These are phyloP conservation scores for Fomitopsis betulina DNA, from an alignment of 1,284 basidiomycete genomes.

Conservation along the genomic window DNA sequence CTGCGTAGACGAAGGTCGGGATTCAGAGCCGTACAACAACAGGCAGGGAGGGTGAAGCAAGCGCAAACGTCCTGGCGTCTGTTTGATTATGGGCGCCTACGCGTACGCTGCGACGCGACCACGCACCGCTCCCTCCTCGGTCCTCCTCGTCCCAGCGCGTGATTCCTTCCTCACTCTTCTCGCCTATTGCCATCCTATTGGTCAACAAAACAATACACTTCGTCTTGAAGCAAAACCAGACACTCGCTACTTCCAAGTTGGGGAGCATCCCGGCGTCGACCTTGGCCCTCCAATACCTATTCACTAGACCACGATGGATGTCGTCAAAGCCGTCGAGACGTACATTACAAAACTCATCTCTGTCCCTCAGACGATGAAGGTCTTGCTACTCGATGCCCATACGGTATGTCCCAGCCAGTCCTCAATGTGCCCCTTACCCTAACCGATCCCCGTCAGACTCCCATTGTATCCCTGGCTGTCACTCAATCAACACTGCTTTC, in stretches of 20 bases:
- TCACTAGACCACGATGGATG: conserved; percentile 66
- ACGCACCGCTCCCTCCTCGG: background rate
- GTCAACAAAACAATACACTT: background rate
- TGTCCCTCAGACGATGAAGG: conserved; percentile 90
- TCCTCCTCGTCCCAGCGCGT: background rate
- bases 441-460: conserved; percentile 58
- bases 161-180: background rate
- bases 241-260: no score
- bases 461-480: conserved; percentile 91
- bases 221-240: no score
- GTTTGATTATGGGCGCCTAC: background rate
- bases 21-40: no score
- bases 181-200: no score
- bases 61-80: no score
- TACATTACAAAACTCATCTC: conserved; percentile 92
- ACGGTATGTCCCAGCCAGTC: conserved; percentile 57
- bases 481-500: conserved; percentile 94
- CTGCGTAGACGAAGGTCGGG: no score
- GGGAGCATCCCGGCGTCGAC: background rate
- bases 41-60: no score
- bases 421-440: background rate
- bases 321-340: conserved; percentile 90
- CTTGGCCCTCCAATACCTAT: background rate
- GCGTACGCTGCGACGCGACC: background rate
- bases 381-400: conserved; percentile 92